Evolutionary conservation across 2,329 filamentous ascomycete genomes (phyloP), one percentile per base, ranked within the genome.

Genomic region (Tetracladium maxilliforme): DNA sequence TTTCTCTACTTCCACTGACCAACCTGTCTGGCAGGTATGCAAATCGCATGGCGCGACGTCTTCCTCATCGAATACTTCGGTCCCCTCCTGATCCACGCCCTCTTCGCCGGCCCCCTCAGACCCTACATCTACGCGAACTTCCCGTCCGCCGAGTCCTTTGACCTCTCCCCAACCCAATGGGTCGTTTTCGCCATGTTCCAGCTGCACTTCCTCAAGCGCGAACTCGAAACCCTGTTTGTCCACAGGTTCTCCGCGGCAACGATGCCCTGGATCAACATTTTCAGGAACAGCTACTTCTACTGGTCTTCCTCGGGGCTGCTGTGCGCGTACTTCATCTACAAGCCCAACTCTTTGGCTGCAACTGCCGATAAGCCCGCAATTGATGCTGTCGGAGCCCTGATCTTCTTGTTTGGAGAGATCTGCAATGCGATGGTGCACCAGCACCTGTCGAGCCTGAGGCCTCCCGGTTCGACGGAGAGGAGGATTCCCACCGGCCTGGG

Each of bases 201-300:
- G 29, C 51, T 78, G 9, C 90, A 98, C 61, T 98, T 94, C 52
- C 37, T 81, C 47, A 98, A 98, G 67, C 84, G 90, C 45, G 90
- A 98, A 59, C 64, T 82, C 36, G 90, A 98, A 59, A 95, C 90
- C 1, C 47, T 93, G 33, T 93, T 90, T 48, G 69, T 98, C 33
- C 90, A 98, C 63, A 83, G 82, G 47, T 98, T 98, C 63, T 87
- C 83, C 29, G 72, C 78, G 33, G 82, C 79, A 43, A 98, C 90
- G 24, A 98, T 98, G 90, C 90, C 90, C 11, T 65, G 69, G 30
- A 57, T 54, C 45, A 92, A 93, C 61, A 82, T 98, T 47, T 77
- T 94, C 68, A 90, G 87, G 56, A 98, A 98, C 65, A 83, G 76
- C 37, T 70, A 68, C 37, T 87, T 94, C 61, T 98, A 98, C 69